Base-by-base conservation (phyloP, 106 monocot genomes). In the Posidonia australis region DNA sequence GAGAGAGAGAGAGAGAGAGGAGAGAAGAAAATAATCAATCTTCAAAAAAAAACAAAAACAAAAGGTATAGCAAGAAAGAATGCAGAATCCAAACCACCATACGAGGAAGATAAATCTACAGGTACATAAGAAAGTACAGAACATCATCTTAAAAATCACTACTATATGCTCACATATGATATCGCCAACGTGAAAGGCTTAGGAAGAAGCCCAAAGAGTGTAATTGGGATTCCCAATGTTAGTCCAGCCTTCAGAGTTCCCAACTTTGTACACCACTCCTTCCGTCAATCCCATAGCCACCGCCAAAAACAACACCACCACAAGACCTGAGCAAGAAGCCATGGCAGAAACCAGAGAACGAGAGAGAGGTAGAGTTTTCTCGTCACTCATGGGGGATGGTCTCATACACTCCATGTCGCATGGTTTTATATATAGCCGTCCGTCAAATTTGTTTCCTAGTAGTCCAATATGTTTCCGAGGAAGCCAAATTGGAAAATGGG, bases 211-310 rank as follows among this genome's bases (percentile, higher is more conserved):
- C 87, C 87, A 87, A 26, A 67, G 72, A 7, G 80, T 69, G 78
- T 87, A 87, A 59, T 81, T 81, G 21, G 67, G 56, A 63, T 29
- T 76, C 12, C 80, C 78, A 10, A 66, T 13, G 32, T 67, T 70
- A 23, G 87, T 83, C 87, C 87, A 87, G 10, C 87, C 87, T 10
- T 24, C 44, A 14, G 60, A 46, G 44, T 81, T 80, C 1, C 87
- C 87, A 19, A 83, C 83, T 44, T 62, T 81, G 68, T 73, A 70
- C 26, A 83, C 58, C 46, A 68, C 76, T 11, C 65, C 80, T 36
- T 36, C 36, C 36, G 7, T 7, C 36, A 36, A 2, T 7, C 7
- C 7, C 36, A 36, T 36, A 7, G 7, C 36, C 7, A 36, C 36
- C 7, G 36, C 36, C 36, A 7, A 2, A 36, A 36, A 36, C 36